Evolutionary conservation across 2,329 filamentous ascomycete genomes (phyloP), one percentile per base, ranked within the genome.

Genomic region (Apiospora sp.): DNA sequence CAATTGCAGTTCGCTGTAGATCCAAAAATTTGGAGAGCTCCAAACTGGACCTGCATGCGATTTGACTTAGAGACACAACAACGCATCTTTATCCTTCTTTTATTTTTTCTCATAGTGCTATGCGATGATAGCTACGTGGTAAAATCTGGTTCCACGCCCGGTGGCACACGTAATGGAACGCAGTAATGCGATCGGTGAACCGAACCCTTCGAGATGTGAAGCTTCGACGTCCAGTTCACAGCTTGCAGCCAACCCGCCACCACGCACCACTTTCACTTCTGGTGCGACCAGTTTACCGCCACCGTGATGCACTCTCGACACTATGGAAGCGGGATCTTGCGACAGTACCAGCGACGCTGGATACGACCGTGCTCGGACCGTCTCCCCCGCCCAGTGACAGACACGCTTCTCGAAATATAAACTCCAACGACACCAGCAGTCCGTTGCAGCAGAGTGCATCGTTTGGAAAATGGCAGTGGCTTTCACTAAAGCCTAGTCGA

Each of bases 161-260:
- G 44, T 76, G 76, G 75, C 70, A 37, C 37, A 80, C 79, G 79
- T 78, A 54, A 76, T 70, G 69, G 72, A 61, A 73, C 69, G 76
- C 77, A 80, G 80, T 80, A 80, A 81, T 81, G 80, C 80, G 78
- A 80, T 71, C 77, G 77, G 78, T 74, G 78, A 76, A 74, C 74
- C 78, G 74, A 74, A 69, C 69, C 43, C 70, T 77, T 74, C 79
- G 78, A 79, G 74, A 81, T 79, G 78, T 81, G 77, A 80, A 78
- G 77, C 76, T 76, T 74, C 76, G 75, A 72, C 73, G 72, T 72
- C 72, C 75, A 72, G 54, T 74, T 70, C 71, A 76, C 73, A 72
- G 73, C 75, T 70, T 72, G 68, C 75, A 51, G 70, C 71, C 68
- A n/a, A 71, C 61, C 69, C 54, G 71, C 70, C 51, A 43, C 43